Evolutionary conservation across 2,329 filamentous ascomycete species (phyloP).

Genomic region (Parastagonospora nodorum): DNA sequence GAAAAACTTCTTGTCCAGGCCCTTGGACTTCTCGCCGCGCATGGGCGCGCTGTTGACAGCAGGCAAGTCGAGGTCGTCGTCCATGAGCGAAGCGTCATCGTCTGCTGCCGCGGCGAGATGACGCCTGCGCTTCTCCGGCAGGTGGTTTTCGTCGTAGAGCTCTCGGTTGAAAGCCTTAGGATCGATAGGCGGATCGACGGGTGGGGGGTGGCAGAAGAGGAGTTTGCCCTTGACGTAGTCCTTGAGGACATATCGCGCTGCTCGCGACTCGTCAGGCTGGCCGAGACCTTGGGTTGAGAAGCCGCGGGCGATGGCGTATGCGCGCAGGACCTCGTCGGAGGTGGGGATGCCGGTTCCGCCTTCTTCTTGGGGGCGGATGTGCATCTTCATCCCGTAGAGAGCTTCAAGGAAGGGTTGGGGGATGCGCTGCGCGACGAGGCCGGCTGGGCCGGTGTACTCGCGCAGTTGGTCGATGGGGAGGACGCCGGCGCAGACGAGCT

Average conservation of each 20-base stretch:
- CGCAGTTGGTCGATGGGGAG: slow-evolving; percentile 95
- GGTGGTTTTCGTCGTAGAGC: slow-evolving; percentile 80
- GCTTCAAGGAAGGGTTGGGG: slow-evolving; percentile 89
- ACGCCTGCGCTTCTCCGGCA: slow-evolving; percentile 79
- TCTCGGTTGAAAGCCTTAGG: slow-evolving; percentile 81
- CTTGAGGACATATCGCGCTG: slow-evolving; percentile 87
- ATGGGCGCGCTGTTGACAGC: slow-evolving; percentile 33
- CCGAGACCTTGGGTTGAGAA: slow-evolving; percentile 89
- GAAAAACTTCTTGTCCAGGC: slow-evolving; percentile 91
- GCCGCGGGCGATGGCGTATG: slow-evolving; percentile 87
- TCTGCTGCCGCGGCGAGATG: slow-evolving; percentile 59
- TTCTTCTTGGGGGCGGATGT: slow-evolving; percentile 80
- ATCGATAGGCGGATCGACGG: slow-evolving; percentile 68
- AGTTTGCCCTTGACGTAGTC: slow-evolving; percentile 98
- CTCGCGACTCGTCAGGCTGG: slow-evolving; percentile 90
- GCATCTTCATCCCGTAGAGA: slow-evolving; percentile 90
- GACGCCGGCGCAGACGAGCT: slow-evolving; percentile 92
- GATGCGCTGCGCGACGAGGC: slow-evolving; percentile 81
- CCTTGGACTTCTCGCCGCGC: slow-evolving; percentile 73
- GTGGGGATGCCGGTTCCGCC: slow-evolving; percentile 88
- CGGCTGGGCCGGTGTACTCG: slow-evolving; percentile 86
- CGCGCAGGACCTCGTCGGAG: slow-evolving; percentile 79
- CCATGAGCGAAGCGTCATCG: slow-evolving; percentile 49
- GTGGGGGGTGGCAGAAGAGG: slow-evolving; percentile 87
- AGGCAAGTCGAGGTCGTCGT: slow-evolving; percentile 58